phyloP scores from a whole-genome alignment of 2,329 filamentous ascomycete species.

The Colletotrichum incanum region DNA sequence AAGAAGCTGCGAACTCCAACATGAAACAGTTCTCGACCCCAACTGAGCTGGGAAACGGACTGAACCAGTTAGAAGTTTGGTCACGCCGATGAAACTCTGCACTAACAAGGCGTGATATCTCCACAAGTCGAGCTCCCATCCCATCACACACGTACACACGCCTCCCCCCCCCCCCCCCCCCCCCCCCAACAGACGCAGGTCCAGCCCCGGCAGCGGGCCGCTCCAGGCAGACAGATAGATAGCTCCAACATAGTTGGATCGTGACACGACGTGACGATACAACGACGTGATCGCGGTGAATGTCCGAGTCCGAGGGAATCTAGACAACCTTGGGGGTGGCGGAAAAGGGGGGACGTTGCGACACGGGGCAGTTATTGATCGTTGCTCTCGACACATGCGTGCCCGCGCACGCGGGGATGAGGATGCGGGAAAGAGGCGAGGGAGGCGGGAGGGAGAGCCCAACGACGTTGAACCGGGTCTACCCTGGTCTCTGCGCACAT shows the following conservation, averaged over 20 bases:
- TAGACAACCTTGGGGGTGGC: background rate
- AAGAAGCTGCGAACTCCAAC: background rate
- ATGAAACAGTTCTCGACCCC: background rate
- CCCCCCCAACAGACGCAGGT: background rate
- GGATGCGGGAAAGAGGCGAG: constrained; percentile 4
- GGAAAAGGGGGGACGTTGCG: background rate
- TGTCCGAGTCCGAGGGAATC: background rate
- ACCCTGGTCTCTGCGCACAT: background rate
- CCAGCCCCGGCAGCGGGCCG: background rate
- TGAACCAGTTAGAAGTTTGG: background rate
- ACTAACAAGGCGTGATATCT: background rate
- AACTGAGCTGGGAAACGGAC: background rate
- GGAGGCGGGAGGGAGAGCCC: background rate
- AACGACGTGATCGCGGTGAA: background rate
- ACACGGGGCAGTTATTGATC: background rate
- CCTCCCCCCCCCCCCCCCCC: background rate
- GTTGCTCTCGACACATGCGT: background rate
- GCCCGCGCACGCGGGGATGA: background rate
- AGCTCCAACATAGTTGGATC: background rate
- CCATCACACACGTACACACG: background rate
- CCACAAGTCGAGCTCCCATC: background rate
- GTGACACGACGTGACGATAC: background rate
- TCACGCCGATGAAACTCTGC: background rate
- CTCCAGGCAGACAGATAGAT: background rate
- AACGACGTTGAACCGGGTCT: background rate